Evolutionary conservation across 148 eudicot genomes (phyloP).

Genomic region (Bassia scoparia): DNA sequence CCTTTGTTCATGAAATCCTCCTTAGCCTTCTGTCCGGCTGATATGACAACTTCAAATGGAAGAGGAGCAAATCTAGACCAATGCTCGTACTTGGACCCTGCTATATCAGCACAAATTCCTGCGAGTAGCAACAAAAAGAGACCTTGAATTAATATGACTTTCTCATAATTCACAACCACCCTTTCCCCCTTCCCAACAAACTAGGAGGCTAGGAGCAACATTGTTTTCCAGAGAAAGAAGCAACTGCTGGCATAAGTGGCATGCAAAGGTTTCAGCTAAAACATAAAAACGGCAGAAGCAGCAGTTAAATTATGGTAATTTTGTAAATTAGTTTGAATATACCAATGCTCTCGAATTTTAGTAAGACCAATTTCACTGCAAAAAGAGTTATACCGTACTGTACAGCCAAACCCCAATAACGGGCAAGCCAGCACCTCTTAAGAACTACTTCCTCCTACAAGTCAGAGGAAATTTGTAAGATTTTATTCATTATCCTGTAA

Average conservation of each 20-base stretch:
- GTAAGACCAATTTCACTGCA: constrained; percentile 1
- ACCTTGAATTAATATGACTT: neutral
- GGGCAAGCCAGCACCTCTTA: constrained; percentile 99
- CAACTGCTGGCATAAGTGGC: neutral
- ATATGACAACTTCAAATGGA: constrained; percentile 89
- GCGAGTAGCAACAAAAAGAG: constrained; percentile 12
- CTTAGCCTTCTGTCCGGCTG: constrained; percentile 97
- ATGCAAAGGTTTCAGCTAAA: neutral
- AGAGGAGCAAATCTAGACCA: constrained; percentile 99
- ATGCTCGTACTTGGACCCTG: constrained; percentile 73
- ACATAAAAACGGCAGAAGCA: neutral
- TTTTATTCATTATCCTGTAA: neutral
- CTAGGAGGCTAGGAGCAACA: neutral
- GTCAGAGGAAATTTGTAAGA: constrained; percentile 6
- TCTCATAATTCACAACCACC: neutral
- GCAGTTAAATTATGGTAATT: neutral
- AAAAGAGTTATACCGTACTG: constrained; percentile 54
- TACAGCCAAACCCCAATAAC: constrained; percentile 94
- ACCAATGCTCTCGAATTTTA: neutral
- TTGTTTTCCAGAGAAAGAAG: neutral
- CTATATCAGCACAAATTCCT: constrained; percentile 94
- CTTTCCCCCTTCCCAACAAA: neutral
- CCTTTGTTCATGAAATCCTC: constrained; percentile 66
- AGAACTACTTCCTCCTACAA: constrained; percentile 94
- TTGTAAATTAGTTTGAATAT: neutral